These are phyloP conservation scores for Phaeodactylum tricornutum DNA, from an alignment of 108 stramenopile species.

Conservation along the genomic window DNA sequence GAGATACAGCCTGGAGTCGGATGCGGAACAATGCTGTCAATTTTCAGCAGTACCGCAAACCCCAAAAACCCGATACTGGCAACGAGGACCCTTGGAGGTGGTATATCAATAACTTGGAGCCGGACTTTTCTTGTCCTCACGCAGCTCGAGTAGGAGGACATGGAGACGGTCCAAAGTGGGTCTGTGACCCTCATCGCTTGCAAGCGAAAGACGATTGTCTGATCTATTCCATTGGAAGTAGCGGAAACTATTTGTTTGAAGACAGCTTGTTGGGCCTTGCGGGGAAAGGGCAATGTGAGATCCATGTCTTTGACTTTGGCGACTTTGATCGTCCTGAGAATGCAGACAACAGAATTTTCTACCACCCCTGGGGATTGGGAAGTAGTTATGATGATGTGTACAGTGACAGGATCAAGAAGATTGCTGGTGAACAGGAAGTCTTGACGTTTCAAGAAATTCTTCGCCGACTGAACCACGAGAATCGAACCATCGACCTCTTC, in stretches of 20 bases:
- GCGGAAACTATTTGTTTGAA: conserved; percentile 38
- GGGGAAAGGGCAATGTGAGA: too few relatives aligned
- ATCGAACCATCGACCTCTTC: conserved; percentile 50
- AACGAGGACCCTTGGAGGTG: neutral
- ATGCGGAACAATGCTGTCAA: too few relatives aligned
- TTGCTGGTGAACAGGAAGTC: neutral
- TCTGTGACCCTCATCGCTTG: conserved; percentile 18
- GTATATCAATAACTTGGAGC: conserved; percentile 35
- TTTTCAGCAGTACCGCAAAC: neutral
- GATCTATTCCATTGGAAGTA: conserved; percentile 42
- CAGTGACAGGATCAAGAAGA: conserved; percentile 15
- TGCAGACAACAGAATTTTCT: too few relatives aligned
- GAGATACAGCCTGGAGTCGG: conserved; percentile 16
- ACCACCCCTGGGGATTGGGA: conserved; percentile 60
- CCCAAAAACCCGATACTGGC: neutral
- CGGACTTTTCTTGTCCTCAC: conserved; percentile 42
- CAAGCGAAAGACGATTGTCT: conserved; percentile 16
- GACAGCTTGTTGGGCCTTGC: too few relatives aligned
- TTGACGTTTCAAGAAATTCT: conserved; percentile 26
- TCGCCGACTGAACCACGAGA: conserved; percentile 35
- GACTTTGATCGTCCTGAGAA: too few relatives aligned
- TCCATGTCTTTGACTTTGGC: too few relatives aligned
- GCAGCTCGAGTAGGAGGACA: conserved; percentile 29
- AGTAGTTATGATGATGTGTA: too few relatives aligned
- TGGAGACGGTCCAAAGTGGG: conserved; percentile 62